phyloP scores from a whole-genome alignment of 257 asterid genomes.

The Schizonepeta tenuifolia region DNA sequence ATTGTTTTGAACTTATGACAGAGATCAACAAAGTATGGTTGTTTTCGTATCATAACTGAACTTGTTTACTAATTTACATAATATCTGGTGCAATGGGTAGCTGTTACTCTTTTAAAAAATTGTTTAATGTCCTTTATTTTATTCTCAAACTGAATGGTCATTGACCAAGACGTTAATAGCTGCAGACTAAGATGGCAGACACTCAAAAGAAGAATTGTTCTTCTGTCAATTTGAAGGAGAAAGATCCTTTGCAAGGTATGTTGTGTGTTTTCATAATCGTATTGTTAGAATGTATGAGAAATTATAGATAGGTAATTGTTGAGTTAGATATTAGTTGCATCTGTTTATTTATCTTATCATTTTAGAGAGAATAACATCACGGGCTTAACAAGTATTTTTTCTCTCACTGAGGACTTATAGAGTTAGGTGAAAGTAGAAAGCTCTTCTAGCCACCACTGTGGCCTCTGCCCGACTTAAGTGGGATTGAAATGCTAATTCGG shows the following conservation, averaged over 20 bases:
- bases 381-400: constrained; percentile 26
- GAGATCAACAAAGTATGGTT: neutral
- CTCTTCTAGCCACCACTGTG: constrained; percentile 28
- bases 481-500: constrained; percentile 2
- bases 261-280: constrained; percentile 13
- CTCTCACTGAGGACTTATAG: constrained; percentile 22
- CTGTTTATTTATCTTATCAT: constrained; percentile 1
- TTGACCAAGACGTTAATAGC: constrained; percentile 27
- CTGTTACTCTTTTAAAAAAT: constrained; percentile 13
- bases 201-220: constrained; percentile 53
- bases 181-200: constrained; percentile 58
- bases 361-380: neutral
- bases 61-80: constrained; percentile 9
- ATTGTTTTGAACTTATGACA: neutral
- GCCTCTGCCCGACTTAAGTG: neutral
- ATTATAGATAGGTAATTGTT: constrained; percentile 16
- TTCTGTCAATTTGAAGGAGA: constrained; percentile 49
- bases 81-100: constrained; percentile 4
- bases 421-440: constrained; percentile 26
- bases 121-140: constrained; percentile 15
- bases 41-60: neutral
- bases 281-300: neutral
- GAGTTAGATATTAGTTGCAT: constrained; percentile 1
- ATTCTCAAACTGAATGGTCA: constrained; percentile 22
- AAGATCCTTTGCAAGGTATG: constrained; percentile 63